Conservation (phyloP, 495 filamentous ascomycete species). For the Aspergillus leporis region DNA sequence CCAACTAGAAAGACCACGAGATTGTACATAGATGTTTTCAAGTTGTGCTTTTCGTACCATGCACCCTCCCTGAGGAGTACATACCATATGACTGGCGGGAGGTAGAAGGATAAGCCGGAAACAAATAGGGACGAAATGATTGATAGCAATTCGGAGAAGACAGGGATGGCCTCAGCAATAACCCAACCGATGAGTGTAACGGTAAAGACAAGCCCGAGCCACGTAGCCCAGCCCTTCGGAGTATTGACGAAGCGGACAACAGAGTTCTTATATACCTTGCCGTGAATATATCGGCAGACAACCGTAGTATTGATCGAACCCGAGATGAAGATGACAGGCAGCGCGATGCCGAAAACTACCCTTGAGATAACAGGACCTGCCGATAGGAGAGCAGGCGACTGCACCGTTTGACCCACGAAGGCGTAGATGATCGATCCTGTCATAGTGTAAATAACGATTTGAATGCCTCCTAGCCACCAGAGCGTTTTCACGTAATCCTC, state of each 20-base stretch:
- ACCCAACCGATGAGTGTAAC: slow-evolving; percentile 63
- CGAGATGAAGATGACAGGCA: slow-evolving; percentile 71
- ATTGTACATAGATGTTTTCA: slow-evolving; percentile 19
- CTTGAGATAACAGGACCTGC: slow-evolving; percentile 59
- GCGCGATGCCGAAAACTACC: slow-evolving; percentile 69
- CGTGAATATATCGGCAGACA: slow-evolving; percentile 59
- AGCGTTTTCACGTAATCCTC: slow-evolving; percentile 62
- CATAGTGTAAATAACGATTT: slow-evolving; percentile 66
- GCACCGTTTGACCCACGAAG: slow-evolving; percentile 65
- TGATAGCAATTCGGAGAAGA: slow-evolving; percentile 62
- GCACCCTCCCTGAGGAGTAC: slow-evolving; percentile 43
- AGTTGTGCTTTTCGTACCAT: slow-evolving; percentile 30
- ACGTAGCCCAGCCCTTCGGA: slow-evolving; percentile 52
- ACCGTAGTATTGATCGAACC: slow-evolving; percentile 63
- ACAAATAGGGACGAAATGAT: slow-evolving; percentile 62
- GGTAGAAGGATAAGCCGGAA: slow-evolving; percentile 64
- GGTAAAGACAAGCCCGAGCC: slow-evolving; percentile 52
- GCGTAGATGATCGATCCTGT: slow-evolving; percentile 66
- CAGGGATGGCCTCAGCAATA: slow-evolving; percentile 66
- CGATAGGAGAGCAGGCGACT: slow-evolving; percentile 65
- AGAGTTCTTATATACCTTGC: slow-evolving; percentile 51
- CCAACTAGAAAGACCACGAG: slow-evolving; percentile 30
- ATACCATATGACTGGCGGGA: slow-evolving; percentile 66
- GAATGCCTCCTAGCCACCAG: slow-evolving; percentile 54
- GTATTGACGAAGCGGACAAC: slow-evolving; percentile 57